A percentile compares a stretch with the other conserved stretches of the same genome.
Conservation (phyloP, 2,329 filamentous ascomycete genomes). For the Malbranchea cinnamomea region DNA sequence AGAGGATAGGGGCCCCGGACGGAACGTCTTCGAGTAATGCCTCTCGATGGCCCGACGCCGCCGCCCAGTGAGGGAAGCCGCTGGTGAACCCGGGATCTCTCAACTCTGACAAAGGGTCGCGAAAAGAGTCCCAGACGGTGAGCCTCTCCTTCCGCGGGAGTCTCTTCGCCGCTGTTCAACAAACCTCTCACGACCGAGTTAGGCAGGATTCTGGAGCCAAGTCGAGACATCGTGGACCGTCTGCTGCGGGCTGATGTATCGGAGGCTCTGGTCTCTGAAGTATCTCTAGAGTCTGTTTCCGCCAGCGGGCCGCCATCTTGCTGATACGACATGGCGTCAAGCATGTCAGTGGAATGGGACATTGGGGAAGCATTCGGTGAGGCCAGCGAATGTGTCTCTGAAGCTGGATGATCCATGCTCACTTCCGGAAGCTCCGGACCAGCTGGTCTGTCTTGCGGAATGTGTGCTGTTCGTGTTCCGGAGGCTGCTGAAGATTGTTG, state of each 20-base stretch:
- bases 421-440: no score
- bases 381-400: no score
- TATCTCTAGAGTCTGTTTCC: no score
- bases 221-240: conserved; percentile 33
- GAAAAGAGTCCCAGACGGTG: conserved; percentile 29
- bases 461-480: no score
- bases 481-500: no score
- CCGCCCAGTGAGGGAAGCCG: conserved; percentile 28
- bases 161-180: conserved; percentile 31
- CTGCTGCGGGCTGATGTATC: conserved; percentile 24
- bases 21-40: conserved; percentile 25
- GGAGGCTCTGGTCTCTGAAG: conserved; percentile 17
- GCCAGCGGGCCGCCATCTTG: no score
- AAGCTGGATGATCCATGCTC: no score
- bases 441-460: no score
- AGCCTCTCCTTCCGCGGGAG: conserved; percentile 29
- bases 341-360: no score
- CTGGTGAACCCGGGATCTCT: conserved; percentile 18
- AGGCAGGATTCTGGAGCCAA: conserved; percentile 34
- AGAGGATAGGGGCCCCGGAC: conserved; percentile 25
- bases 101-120: conserved; percentile 22
- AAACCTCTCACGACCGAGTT: conserved; percentile 30
- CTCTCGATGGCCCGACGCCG: conserved; percentile 24
- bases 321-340: no score
- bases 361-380: no score